These are phyloP conservation scores for Suillus paluster DNA, from an alignment of 768 basidiomycete genomes.

Conservation along the genomic window DNA sequence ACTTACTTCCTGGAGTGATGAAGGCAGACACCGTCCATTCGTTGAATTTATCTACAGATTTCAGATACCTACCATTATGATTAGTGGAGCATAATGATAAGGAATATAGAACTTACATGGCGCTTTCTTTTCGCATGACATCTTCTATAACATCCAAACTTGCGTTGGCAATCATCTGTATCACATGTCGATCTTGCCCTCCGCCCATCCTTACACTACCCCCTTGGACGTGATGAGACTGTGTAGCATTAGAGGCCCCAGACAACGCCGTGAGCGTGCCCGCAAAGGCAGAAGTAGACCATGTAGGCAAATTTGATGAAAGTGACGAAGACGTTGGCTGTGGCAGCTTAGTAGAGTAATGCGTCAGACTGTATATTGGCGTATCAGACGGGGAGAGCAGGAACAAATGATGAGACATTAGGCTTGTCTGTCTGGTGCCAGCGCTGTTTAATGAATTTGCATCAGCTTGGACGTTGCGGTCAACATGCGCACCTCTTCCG, in stretches of 20 bases:
- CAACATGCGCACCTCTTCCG: constrained; percentile 12
- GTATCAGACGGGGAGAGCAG: constrained; percentile 86
- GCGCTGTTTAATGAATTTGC: not conserved
- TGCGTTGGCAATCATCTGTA: constrained; percentile 99
- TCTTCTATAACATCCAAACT: constrained; percentile 96
- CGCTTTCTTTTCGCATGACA: constrained; percentile 78
- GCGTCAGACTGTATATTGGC: constrained; percentile 82
- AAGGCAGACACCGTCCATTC: constrained; percentile 99
- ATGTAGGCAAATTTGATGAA: constrained; percentile 82
- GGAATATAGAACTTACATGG: constrained; percentile 59
- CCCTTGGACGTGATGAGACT: constrained; percentile 62
- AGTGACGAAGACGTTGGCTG: constrained; percentile 65
- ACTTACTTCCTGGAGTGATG: constrained; percentile 91
- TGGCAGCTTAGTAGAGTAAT: constrained; percentile 78
- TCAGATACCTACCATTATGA: constrained; percentile 82
- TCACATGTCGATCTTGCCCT: constrained; percentile 89
- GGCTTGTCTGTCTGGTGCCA: too few relatives aligned
- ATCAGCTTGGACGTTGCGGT: not conserved
- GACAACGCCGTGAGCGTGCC: constrained; percentile 87
- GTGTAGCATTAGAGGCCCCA: constrained; percentile 78
- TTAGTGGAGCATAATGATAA: constrained; percentile 13
- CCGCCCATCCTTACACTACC: constrained; percentile 72
- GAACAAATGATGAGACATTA: constrained; percentile 92
- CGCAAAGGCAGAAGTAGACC: constrained; percentile 92
- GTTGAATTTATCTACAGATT: constrained; percentile 95